phyloP scores from a whole-genome alignment of 2,329 filamentous ascomycete species.

The Tolypocladium amazonense region DNA sequence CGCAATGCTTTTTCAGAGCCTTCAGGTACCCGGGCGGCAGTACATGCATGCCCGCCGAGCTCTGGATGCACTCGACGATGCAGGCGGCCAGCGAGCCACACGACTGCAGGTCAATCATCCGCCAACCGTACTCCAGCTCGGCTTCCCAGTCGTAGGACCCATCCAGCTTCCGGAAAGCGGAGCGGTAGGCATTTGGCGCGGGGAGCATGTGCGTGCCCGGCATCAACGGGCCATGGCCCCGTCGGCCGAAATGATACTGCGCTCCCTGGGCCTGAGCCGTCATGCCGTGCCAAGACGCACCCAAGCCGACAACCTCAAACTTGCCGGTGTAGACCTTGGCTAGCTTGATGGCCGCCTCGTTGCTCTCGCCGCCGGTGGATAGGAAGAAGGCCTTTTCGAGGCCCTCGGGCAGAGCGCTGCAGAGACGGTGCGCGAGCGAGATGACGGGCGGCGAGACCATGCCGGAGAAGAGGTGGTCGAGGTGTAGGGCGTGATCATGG shows the following conservation, averaged over 20 bases:
- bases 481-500: conserved; percentile 31
- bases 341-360: conserved; percentile 53
- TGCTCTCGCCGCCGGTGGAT: conserved; percentile 45
- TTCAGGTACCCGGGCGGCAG: conserved; percentile 48
- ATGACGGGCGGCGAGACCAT: conserved; percentile 50
- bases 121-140: conserved; percentile 50
- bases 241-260: conserved; percentile 45
- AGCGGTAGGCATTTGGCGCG: conserved; percentile 49
- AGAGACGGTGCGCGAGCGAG: conserved; percentile 39
- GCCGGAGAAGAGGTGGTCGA: conserved; percentile 49
- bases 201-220: conserved; percentile 49
- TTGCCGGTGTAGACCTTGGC: conserved; percentile 55
- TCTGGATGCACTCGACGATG: conserved; percentile 53
- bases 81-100: conserved; percentile 52
- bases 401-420: conserved; percentile 32
- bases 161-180: conserved; percentile 45
- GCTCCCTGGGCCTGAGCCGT: conserved; percentile 43
- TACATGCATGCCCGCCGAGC: conserved; percentile 47
- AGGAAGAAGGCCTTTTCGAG: conserved; percentile 48
- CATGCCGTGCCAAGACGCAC: conserved; percentile 50
- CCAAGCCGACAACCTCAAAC: conserved; percentile 52
- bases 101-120: conserved; percentile 46
- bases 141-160: conserved; percentile 52
- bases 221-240: conserved; percentile 35
- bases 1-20: conserved; percentile 43